Evolutionary conservation across 306 rosid species (phyloP).

Genomic region (Quercus rubra): DNA sequence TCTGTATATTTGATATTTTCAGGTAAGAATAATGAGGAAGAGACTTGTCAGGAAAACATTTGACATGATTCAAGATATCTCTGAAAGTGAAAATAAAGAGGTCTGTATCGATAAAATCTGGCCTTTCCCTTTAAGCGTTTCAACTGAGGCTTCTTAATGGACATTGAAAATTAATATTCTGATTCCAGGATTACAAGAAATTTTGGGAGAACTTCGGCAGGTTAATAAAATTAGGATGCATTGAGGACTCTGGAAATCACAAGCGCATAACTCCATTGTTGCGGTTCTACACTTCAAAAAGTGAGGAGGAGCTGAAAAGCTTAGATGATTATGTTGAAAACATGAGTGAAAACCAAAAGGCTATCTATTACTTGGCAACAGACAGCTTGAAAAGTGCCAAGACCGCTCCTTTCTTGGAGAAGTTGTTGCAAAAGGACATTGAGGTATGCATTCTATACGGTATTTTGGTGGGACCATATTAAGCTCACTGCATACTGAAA

Average conservation of each 20-base stretch:
- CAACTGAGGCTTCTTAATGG: constrained; percentile 16
- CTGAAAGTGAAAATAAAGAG: constrained; percentile 93
- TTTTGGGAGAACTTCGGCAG: constrained; percentile 99
- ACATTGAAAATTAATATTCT: constrained; percentile 5
- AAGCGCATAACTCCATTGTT: constrained; percentile 88
- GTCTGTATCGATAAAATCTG: constrained; percentile 30
- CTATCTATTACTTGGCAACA: constrained; percentile 90
- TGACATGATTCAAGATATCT: constrained; percentile 94
- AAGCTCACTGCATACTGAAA: not conserved
- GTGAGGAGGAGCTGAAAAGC: constrained; percentile 83
- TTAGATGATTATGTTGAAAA: constrained; percentile 90
- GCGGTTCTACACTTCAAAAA: constrained; percentile 90
- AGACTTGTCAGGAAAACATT: constrained; percentile 94
- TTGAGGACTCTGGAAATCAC: constrained; percentile 94
- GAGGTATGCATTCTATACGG: constrained; percentile 51
- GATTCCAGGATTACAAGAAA: constrained; percentile 87
- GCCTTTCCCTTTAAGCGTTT: constrained; percentile 4
- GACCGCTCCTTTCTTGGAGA: constrained; percentile 95
- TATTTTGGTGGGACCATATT: not conserved
- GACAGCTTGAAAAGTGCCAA: constrained; percentile 98
- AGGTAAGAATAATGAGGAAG: constrained; percentile 99
- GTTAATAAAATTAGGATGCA: constrained; percentile 82
- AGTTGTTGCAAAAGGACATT: constrained; percentile 80
- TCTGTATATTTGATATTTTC: constrained; percentile 21
- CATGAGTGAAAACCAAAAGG: constrained; percentile 94